Percentiles rank a stretch among this genome's conserved stretches.
Evolutionary conservation across 768 basidiomycete species (phyloP).

Genomic region (Russula griseocarnosa): DNA sequence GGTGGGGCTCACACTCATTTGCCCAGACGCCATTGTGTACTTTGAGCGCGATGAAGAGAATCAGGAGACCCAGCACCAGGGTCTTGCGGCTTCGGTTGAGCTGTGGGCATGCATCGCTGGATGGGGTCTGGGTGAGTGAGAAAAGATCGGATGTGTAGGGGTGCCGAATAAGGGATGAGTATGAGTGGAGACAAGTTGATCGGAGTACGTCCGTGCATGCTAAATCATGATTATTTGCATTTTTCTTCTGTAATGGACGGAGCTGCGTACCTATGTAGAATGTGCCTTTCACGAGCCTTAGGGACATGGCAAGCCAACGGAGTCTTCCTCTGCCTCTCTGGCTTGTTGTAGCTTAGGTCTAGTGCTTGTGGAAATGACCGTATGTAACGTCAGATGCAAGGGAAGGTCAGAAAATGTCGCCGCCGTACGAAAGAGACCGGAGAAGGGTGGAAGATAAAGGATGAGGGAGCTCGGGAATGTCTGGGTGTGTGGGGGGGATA

Average conservation of each 20-base stretch:
- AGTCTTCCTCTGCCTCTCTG: slow-evolving; percentile 57
- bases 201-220: slow-evolving; percentile 82
- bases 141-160: slow-evolving; percentile 81
- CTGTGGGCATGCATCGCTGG: slow-evolving; percentile 30
- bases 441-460: slow-evolving; percentile 17
- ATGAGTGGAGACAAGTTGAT: slow-evolving; percentile 66
- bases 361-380: slow-evolving; percentile 52
- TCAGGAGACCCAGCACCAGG: slow-evolving; percentile 61
- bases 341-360: slow-evolving; percentile 40
- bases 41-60: slow-evolving; percentile 79
- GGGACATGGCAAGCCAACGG: slow-evolving; percentile 61
- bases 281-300: slow-evolving; percentile 61
- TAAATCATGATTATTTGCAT: slow-evolving; percentile 28
- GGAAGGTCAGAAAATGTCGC: slow-evolving; percentile 43
- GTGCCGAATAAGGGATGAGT: slow-evolving; percentile 54
- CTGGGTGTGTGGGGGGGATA: not conserved
- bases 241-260: not conserved
- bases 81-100: slow-evolving; percentile 68
- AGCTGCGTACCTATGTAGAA: slow-evolving; percentile 58
- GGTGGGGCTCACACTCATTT: slow-evolving; percentile 70
- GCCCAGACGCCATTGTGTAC: slow-evolving; percentile 74
- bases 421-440: not conserved
- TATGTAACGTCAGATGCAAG: slow-evolving; percentile 60
- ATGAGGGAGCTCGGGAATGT: not conserved
- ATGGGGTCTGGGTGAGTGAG: slow-evolving; percentile 32